A percentile compares a stretch with the other conserved stretches of the same genome.
phyloP scores from a whole-genome alignment of 345 rosid genomes.

The Eucalyptus pauciflora region DNA sequence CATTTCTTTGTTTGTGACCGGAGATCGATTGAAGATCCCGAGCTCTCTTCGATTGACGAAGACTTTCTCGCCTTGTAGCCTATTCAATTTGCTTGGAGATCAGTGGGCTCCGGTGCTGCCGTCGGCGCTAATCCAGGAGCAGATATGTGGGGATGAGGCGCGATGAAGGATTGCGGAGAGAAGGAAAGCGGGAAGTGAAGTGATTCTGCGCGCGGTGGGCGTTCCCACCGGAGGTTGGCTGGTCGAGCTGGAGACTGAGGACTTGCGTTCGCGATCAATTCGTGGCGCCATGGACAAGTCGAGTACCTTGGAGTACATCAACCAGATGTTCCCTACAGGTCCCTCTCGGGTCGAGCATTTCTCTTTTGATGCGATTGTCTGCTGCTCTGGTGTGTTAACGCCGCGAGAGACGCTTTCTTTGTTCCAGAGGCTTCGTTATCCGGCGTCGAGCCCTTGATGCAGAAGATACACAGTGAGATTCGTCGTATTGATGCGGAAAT shows the following conservation, averaged over 20 bases:
- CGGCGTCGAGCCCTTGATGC: conserved; percentile 98
- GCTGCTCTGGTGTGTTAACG: background rate
- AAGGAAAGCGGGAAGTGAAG: background rate
- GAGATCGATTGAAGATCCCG: background rate
- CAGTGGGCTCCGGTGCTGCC: background rate
- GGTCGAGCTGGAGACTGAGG: background rate
- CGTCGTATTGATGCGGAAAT: conserved; percentile 92
- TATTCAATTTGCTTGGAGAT: background rate
- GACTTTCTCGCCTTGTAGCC: background rate
- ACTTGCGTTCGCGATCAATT: background rate
- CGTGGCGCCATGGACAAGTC: conserved; percentile 67
- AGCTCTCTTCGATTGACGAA: background rate
- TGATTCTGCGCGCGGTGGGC: background rate
- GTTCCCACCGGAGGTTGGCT: background rate
- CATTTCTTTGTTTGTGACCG: background rate
- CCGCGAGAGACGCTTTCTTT: background rate
- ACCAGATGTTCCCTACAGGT: conserved; percentile 99
- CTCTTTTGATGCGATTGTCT: background rate
- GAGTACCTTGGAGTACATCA: conserved; percentile 89
- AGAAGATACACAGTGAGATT: conserved; percentile 88
- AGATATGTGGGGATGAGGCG: background rate
- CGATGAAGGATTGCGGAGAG: background rate
- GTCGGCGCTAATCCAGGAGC: background rate
- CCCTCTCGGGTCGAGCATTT: background rate
- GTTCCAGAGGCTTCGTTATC: conserved; percentile 86